A percentile compares a stretch with the other conserved stretches of the same genome.
Conservation (phyloP, 306 rosid genomes). For the Geum urbanum region DNA sequence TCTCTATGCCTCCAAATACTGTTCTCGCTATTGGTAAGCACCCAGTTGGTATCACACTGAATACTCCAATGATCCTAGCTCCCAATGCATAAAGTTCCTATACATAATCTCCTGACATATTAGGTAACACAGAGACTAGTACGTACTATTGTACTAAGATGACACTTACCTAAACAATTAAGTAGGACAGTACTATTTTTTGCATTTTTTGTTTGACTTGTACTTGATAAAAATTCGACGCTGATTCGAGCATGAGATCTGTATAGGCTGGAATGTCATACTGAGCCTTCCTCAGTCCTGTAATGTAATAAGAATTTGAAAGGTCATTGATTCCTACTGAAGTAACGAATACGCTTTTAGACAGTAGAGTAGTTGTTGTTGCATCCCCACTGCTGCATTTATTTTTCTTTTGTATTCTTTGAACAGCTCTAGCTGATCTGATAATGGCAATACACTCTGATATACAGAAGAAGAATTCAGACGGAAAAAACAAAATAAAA, state of each 20-base stretch:
- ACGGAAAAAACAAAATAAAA: slow-evolving; percentile 3
- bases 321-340: slow-evolving; percentile 60
- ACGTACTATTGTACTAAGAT: not conserved
- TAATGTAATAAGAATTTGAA: slow-evolving; percentile 43
- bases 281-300: slow-evolving; percentile 30
- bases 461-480: not conserved
- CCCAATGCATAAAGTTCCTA: slow-evolving; percentile 60
- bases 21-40: slow-evolving; percentile 69
- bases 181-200: not conserved
- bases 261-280: slow-evolving; percentile 50
- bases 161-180: not conserved
- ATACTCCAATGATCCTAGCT: slow-evolving; percentile 57
- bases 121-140: not conserved
- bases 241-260: slow-evolving; percentile 46
- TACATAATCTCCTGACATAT: not conserved
- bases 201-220: not conserved
- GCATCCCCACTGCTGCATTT: slow-evolving; percentile 31
- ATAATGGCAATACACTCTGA: slow-evolving; percentile 51
- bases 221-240: slow-evolving; percentile 53
- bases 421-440: slow-evolving; percentile 53
- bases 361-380: slow-evolving; percentile 25
- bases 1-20: slow-evolving; percentile 33
- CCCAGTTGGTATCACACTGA: slow-evolving; percentile 51
- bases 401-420: slow-evolving; percentile 46
- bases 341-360: slow-evolving; percentile 48